Base-by-base conservation (phyloP, 2,329 filamentous ascomycete genomes). In the Sporothrix variecibatus region DNA sequence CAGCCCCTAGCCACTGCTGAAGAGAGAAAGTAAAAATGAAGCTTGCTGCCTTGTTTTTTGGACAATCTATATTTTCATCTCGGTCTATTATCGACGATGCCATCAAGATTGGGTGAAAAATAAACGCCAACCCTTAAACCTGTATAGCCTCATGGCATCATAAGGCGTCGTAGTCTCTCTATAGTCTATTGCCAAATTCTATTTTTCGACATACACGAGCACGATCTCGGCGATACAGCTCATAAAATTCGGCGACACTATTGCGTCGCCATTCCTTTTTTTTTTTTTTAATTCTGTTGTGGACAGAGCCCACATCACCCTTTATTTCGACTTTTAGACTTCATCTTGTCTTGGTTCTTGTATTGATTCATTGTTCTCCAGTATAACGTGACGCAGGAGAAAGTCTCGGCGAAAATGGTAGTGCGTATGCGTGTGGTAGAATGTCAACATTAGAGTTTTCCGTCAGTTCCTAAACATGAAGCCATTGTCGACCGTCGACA, bases 31-130 rank as follows among this genome's bases (percentile, higher is more conserved):
- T 38, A 38, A 43, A 43, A 43, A 60, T 34, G 28, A 31, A 34
- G 56, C 56, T 60, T 60, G 56, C 56, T 60, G 56, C 56, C 56
- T 34, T 60, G 56, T 15, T 60, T 60, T 60, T 60, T 60, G 34
- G 11, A 31, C 26, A 17, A 7, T 34, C 15, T 34, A 20, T 20
- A n/a, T 20, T 60, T 34, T 34, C 17, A 8, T 58, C 12, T 31
- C 53, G 26, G 53, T n/a, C n/a, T 28, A 26, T 28, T 9, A 9
- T 12, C 53, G 51, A n/a, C 51, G 51, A 53, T 12, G 23, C 9
- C 23, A 5, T 38, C 38, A 38, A 38, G 4, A 38, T 9, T 5
- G 38, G 38, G 38, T 40, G 38, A 40, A 40, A 9, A 40, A 4
- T 40, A n/a, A n/a, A 40, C 38, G 38, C 4, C 38, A 40, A 2